Conservation (phyloP, 2,329 filamentous ascomycete species). For the Arthrobotrys megalospora region DNA sequence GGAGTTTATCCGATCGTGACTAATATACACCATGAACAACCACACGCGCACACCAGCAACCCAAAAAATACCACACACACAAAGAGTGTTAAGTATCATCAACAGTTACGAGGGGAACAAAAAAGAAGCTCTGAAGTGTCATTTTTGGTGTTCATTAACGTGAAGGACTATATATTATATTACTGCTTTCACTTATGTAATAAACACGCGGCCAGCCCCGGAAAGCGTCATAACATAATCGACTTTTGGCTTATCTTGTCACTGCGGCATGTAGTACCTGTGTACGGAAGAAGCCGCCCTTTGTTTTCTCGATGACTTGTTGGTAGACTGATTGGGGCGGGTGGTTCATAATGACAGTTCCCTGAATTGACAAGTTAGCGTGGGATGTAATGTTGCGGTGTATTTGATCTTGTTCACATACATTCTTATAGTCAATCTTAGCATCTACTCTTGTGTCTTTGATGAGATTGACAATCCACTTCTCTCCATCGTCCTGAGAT, state of each 20-base stretch:
- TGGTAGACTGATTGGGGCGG: slow-evolving; percentile 98
- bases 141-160: slow-evolving; percentile 4
- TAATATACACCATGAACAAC: not conserved
- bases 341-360: slow-evolving; percentile 99
- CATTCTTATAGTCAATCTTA: slow-evolving; percentile 98
- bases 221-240: slow-evolving; percentile 7
- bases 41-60: too few species aligned
- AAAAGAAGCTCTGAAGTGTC: not conserved
- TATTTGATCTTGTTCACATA: not conserved
- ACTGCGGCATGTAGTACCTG: slow-evolving; percentile 81
- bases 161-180: slow-evolving; percentile 38
- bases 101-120: not conserved
- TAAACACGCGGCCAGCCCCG: slow-evolving; percentile 2
- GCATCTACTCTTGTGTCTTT: slow-evolving; percentile 96
- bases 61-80: not conserved
- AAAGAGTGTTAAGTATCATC: not conserved
- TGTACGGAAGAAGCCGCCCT: slow-evolving; percentile 98
- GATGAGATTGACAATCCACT: slow-evolving; percentile 99
- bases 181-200: slow-evolving; percentile 22
- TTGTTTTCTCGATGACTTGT: slow-evolving; percentile 98
- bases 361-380: slow-evolving; percentile 67
- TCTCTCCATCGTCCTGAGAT: slow-evolving; percentile 95
- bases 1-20: slow-evolving; percentile 2
- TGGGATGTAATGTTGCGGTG: not conserved
- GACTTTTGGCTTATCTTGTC: slow-evolving; percentile 29